Evolutionary conservation across 176 grass and related monocot genomes (phyloP).

Genomic region (Lolium multiflorum): DNA sequence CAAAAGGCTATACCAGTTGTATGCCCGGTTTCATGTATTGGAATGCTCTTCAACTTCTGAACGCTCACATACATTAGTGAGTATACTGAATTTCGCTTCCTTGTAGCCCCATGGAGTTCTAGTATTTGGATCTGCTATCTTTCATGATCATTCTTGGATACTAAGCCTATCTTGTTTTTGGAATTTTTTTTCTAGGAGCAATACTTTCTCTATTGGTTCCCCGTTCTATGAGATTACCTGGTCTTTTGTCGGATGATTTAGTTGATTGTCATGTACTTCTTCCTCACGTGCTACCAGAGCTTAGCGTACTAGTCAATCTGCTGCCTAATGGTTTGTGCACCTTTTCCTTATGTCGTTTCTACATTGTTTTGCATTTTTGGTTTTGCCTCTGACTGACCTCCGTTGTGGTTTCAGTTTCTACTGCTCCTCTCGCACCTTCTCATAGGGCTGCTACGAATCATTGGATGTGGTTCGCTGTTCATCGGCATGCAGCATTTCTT

Average conservation of each 20-base stretch:
- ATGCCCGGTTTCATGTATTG: conserved; percentile 78
- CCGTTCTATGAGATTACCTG: conserved; percentile 87
- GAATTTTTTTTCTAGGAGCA: conserved; percentile 58
- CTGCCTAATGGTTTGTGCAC: too few species aligned
- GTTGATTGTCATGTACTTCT: conserved; percentile 71
- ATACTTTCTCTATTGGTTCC: conserved; percentile 66
- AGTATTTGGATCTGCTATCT: background rate
- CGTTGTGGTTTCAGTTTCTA: too few species aligned
- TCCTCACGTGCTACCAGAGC: too few species aligned
- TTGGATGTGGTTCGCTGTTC: too few species aligned
- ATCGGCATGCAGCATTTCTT: too few species aligned
- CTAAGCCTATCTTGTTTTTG: conserved; percentile 13
- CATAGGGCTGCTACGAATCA: too few species aligned
- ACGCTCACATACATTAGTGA: conserved; percentile 91
- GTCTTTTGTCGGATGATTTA: too few species aligned
- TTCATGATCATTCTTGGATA: background rate
- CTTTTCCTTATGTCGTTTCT: too few species aligned
- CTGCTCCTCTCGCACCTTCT: too few species aligned
- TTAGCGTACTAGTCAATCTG: too few species aligned
- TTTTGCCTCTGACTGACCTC: too few species aligned
- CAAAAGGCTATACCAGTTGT: conserved; percentile 71
- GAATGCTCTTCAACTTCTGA: conserved; percentile 88
- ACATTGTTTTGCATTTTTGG: too few species aligned
- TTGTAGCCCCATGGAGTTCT: conserved; percentile 13
- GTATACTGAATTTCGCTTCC: conserved; percentile 50